Base-by-base conservation (phyloP, 345 rosid species). In the Eucalyptus rudis region DNA sequence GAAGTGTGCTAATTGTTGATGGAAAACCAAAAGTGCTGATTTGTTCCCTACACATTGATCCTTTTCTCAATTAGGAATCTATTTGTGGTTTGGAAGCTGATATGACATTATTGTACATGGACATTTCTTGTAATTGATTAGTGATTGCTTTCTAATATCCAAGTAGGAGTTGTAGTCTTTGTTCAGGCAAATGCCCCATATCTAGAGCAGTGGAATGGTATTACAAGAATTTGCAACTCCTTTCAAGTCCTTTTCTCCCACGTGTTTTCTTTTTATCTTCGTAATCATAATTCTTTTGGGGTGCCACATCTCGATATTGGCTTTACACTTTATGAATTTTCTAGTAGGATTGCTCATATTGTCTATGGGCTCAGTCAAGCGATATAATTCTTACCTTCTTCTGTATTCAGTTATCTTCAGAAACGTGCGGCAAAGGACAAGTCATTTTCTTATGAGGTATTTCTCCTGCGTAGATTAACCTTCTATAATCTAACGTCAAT, bases 371-470 rank as follows among this genome's bases (percentile, higher is more conserved):
- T 52, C 45, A 76, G 80, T n/a, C 45, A 19, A 49, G 40, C 36
- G 13, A 33, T 59, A 17, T 86, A 52, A 86, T 51, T 54, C 16
- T 50, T 50, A 16, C 68, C 22, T 76, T 91, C 89, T 90, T 89
- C 80, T 36, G 83, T 91, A 88, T 96, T 92, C 91, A 98, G 99
- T 92, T 98, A 96, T 92, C 98, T 98, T 90, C 95, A 93, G 90
- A 91, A 91, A 86, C 97, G 98, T 86, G 96, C 95, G 1, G 92
- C 94, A 90, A 94, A 96, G 91, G 98, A 98, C 92, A 94, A 95
- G 87, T 93, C 93, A 86, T 97, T 98, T 95, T 92, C 99, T 89
- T 98, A 93, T 68, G 99, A 98, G 99, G 99, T 97, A 90, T 49
- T 90, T 89, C 87, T 45, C 91, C 19, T 81, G 56, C 62, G 3